These are phyloP conservation scores for Rhizopus microsporus DNA, from an alignment of 371 early-diverging fungal genomes.

Conservation along the genomic window DNA sequence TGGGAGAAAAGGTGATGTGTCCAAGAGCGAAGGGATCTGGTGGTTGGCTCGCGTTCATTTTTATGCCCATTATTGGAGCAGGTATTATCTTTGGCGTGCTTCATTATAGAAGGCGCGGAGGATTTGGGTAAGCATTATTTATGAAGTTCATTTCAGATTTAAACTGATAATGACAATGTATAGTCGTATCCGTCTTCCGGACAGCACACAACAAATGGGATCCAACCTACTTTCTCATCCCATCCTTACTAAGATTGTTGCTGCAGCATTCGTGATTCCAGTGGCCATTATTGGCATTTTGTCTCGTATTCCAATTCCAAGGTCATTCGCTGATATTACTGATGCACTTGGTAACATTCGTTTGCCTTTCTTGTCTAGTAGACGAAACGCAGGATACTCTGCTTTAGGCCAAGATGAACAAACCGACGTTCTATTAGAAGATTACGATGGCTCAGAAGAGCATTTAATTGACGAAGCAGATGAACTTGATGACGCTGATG, in stretches of 20 bases:
- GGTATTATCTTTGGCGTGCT: conserved; percentile 38
- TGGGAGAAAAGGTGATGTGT: conserved; percentile 60
- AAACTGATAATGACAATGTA: background rate
- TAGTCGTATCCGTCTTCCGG: conserved; percentile 47
- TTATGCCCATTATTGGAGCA: conserved; percentile 44
- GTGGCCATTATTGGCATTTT: conserved; percentile 40
- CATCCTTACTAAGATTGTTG: conserved; percentile 38
- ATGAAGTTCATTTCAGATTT: background rate
- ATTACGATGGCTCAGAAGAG: conserved; percentile 50
- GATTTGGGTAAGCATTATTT: conserved; percentile 33
- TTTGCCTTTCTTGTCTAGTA: conserved; percentile 30
- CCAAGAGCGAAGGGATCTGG: conserved; percentile 57
- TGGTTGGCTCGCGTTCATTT: conserved; percentile 39
- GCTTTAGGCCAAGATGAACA: conserved; percentile 52
- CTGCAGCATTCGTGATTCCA: conserved; percentile 44
- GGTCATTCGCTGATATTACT: conserved; percentile 29
- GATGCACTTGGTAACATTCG: conserved; percentile 25
- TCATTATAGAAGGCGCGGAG: conserved; percentile 35
- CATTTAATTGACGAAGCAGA: conserved; percentile 44
- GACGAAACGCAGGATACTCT: conserved; percentile 35
- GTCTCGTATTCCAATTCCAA: conserved; percentile 42
- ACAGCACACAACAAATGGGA: conserved; percentile 22
- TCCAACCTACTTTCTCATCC: conserved; percentile 32
- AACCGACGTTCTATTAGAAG: conserved; percentile 47
- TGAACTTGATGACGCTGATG: conserved; percentile 48